A percentile compares a stretch with the other conserved stretches of the same genome.
Conservation (phyloP, 805 yeast species). For the Brettanomyces anomalus region DNA sequence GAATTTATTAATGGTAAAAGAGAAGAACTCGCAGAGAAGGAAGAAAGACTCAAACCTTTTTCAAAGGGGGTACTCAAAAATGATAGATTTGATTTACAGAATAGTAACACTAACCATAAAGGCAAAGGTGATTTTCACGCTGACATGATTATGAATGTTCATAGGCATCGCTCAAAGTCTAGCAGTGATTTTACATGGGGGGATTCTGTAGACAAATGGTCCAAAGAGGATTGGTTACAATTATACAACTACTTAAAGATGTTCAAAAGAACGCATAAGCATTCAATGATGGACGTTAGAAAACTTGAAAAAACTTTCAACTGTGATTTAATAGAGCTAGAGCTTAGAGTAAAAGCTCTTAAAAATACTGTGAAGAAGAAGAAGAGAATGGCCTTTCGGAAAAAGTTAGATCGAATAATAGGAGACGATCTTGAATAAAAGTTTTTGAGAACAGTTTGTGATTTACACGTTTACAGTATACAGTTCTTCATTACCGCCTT, state of each 20-base stretch:
- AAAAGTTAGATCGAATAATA: neutral
- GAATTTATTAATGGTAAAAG: conserved; percentile 15
- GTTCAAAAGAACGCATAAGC: conserved; percentile 13
- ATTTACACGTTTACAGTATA: no score
- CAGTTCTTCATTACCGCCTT: no score
- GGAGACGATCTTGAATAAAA: neutral
- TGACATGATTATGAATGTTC: neutral
- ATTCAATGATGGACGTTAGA: conserved; percentile 2
- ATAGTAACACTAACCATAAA: no score
- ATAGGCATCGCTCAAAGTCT: neutral
- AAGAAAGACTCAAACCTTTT: neutral
- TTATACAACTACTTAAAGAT: conserved; percentile 13
- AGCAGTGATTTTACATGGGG: neutral
- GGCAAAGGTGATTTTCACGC: neutral
- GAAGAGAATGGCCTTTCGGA: conserved; percentile 2
- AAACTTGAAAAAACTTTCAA: conserved; percentile 11
- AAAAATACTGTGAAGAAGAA: conserved; percentile 13
- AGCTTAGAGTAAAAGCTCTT: conserved; percentile 13
- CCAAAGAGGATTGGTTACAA: conserved; percentile 15
- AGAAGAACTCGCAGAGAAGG: conserved; percentile 2
- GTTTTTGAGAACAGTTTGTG: neutral
- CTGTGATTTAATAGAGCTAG: conserved; percentile 18
- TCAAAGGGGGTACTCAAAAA: no score
- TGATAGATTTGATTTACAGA: no score
- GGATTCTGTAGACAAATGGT: conserved; percentile 12